These are phyloP conservation scores for Rhynchosporium graminicola DNA, from an alignment of 2,329 filamentous ascomycete genomes.

Conservation along the genomic window DNA sequence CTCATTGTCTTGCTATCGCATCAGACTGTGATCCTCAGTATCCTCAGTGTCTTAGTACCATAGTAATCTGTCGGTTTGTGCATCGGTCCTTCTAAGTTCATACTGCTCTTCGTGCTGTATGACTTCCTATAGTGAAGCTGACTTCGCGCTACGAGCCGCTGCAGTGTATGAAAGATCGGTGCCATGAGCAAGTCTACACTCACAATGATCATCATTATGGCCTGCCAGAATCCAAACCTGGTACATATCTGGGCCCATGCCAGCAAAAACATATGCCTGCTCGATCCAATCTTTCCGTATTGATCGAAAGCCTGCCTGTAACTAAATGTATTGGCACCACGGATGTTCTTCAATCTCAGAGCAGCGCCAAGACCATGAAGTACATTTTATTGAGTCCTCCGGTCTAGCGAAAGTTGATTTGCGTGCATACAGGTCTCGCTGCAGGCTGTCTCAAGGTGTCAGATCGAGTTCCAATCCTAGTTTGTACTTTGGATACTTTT, in stretches of 20 bases:
- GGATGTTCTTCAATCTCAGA: slow-evolving; percentile 24
- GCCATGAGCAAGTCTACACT: not conserved
- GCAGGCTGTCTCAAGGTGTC: slow-evolving; percentile 5
- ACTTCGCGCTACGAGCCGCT: not conserved
- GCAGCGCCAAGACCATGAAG: slow-evolving; percentile 27
- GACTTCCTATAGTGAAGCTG: not conserved
- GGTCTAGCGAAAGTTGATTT: not conserved
- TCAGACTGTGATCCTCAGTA: no score
- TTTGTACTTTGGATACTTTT: not conserved
- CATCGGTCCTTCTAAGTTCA: not conserved
- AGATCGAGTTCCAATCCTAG: not conserved
- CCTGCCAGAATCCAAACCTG: slow-evolving; percentile 1
- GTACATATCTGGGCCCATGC: not conserved
- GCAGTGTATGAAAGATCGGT: not conserved
- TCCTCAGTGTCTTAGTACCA: not conserved
- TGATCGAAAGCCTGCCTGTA: slow-evolving; percentile 28
- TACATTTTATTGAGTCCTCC: slow-evolving; percentile 20
- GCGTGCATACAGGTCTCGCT: slow-evolving; percentile 9
- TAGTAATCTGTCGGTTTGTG: not conserved
- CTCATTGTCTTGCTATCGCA: not conserved
- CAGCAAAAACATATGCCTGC: slow-evolving; percentile 7
- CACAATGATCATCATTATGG: not conserved
- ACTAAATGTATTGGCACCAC: slow-evolving; percentile 25
- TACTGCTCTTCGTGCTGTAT: not conserved
- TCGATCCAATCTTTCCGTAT: slow-evolving; percentile 27